Evolutionary conservation across 2,329 filamentous ascomycete species (phyloP).

Genomic region (Ceratocystis eucalypticola): DNA sequence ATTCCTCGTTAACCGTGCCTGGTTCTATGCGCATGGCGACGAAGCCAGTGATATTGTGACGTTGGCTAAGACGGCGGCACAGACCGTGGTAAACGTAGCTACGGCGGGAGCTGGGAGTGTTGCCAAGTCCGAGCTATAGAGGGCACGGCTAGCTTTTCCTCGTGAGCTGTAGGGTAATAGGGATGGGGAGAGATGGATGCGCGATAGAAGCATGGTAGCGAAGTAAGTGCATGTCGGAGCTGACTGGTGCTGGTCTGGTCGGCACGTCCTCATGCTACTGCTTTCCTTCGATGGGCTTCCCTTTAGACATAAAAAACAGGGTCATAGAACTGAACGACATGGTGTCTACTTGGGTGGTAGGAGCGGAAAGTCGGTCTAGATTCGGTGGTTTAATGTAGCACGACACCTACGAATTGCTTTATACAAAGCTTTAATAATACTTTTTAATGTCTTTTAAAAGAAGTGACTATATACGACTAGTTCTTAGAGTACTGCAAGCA

Average conservation of each 20-base stretch:
- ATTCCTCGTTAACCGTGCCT: slow-evolving; percentile 69
- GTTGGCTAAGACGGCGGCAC: slow-evolving; percentile 31
- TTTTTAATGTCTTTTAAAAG: slow-evolving; percentile 6
- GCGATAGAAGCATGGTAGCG: neutral
- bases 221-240: neutral
- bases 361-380: neutral
- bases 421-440: slow-evolving; percentile 12
- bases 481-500: no score
- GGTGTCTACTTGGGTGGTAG: neutral
- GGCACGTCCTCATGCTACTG: neutral
- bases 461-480: neutral
- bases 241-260: neutral
- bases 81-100: slow-evolving; percentile 26
- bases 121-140: slow-evolving; percentile 27
- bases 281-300: neutral
- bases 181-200: neutral
- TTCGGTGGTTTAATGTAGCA: neutral
- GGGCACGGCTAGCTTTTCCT: neutral
- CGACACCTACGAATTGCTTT: neutral
- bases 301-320: neutral
- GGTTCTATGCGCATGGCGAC: slow-evolving; percentile 91
- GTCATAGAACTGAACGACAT: neutral
- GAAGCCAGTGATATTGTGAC: slow-evolving; percentile 38
- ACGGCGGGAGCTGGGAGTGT: slow-evolving; percentile 16
- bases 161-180: neutral